Conservation (phyloP, 768 basidiomycete species). For the Lactarius vividus region DNA sequence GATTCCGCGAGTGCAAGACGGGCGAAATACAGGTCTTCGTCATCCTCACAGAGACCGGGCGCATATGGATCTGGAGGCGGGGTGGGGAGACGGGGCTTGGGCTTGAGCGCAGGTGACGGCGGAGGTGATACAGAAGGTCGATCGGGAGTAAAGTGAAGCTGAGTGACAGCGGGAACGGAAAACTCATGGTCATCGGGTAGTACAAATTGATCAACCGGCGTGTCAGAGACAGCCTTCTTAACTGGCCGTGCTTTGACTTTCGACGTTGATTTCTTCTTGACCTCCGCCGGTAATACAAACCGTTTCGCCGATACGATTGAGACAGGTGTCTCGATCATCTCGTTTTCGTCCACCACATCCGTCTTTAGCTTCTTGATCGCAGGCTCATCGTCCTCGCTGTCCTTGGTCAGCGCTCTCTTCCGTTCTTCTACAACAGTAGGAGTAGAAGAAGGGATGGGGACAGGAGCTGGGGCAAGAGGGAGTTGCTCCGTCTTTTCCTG, state of each 20-base stretch:
- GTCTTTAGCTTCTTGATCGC: slow-evolving; percentile 43
- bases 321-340: slow-evolving; percentile 23
- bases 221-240: slow-evolving; percentile 25
- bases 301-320: slow-evolving; percentile 18
- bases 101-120: slow-evolving; percentile 41
- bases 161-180: slow-evolving; percentile 48
- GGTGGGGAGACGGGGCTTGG: slow-evolving; percentile 41
- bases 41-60: slow-evolving; percentile 70
- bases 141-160: slow-evolving; percentile 47
- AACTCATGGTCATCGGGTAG: slow-evolving; percentile 49
- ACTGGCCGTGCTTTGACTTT: slow-evolving; percentile 42
- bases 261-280: slow-evolving; percentile 40
- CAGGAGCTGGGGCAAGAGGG: slow-evolving; percentile 31
- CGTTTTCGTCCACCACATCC: slow-evolving; percentile 21
- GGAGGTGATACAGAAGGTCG: slow-evolving; percentile 51
- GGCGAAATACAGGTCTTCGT: slow-evolving; percentile 85
- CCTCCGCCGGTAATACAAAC: slow-evolving; percentile 26
- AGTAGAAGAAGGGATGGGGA: slow-evolving; percentile 26
- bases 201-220: slow-evolving; percentile 47
- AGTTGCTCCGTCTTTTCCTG: slow-evolving; percentile 31
- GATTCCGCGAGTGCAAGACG: slow-evolving; percentile 54
- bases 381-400: slow-evolving; percentile 40
- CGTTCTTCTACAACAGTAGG: slow-evolving; percentile 27
- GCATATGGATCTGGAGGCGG: slow-evolving; percentile 53
- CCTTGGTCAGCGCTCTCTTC: slow-evolving; percentile 34